Evolutionary conservation across 768 basidiomycete species (phyloP).

Genomic region (Mycena capillaripes): DNA sequence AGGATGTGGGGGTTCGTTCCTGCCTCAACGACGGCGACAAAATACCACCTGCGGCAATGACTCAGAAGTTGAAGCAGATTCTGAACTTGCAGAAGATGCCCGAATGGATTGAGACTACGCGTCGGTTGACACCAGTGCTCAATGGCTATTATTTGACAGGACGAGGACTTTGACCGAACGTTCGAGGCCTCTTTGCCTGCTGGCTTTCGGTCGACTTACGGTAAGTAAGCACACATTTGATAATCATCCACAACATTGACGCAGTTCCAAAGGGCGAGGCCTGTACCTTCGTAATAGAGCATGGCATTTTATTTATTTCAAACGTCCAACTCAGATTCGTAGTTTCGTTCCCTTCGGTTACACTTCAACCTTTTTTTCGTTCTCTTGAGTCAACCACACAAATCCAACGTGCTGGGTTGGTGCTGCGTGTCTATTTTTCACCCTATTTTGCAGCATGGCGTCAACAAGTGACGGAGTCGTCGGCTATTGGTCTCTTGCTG

Average conservation of each 20-base stretch:
- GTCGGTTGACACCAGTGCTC: not conserved
- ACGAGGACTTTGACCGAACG: not conserved
- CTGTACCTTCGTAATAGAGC: no score
- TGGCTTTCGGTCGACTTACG: not conserved
- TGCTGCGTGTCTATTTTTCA: no score
- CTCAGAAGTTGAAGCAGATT: not conserved
- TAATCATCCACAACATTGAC: not conserved
- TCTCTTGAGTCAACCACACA: no score
- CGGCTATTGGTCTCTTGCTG: no score
- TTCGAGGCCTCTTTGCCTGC: not conserved
- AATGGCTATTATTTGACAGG: not conserved
- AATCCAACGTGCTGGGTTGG: no score
- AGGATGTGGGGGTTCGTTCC: not conserved
- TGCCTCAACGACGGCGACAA: not conserved
- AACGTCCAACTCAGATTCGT: no score
- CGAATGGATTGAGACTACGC: not conserved
- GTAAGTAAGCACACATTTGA: not conserved
- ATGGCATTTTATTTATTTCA: no score
- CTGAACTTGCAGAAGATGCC: not conserved
- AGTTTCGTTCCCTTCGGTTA: not conserved
- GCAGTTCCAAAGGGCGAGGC: no score
- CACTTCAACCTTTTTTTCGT: conserved; percentile 3
- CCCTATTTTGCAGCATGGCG: no score
- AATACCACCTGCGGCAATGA: not conserved
- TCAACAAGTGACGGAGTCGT: no score